phyloP scores from a whole-genome alignment of 768 basidiomycete species.

The Collybiopsis confluens region DNA sequence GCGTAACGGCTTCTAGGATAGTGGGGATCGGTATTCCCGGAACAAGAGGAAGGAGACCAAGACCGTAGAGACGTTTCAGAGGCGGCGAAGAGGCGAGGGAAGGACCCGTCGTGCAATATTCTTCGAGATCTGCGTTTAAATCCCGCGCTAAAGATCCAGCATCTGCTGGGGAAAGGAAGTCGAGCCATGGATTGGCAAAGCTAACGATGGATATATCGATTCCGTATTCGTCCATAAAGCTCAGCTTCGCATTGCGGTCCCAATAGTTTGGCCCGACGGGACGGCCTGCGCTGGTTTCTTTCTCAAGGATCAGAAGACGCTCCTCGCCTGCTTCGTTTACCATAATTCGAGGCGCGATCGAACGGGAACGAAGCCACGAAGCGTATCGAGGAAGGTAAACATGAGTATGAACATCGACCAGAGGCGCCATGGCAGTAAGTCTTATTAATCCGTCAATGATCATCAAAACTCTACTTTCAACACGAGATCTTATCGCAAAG shows the following conservation, averaged over 20 bases:
- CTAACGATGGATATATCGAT: constrained; percentile 81
- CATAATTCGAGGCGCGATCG: constrained; percentile 65
- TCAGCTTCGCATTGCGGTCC: constrained; percentile 73
- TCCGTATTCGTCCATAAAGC: constrained; percentile 83
- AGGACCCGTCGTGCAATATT: constrained; percentile 71
- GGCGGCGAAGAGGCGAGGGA: constrained; percentile 26
- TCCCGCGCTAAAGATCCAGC: constrained; percentile 60
- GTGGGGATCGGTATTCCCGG: constrained; percentile 51
- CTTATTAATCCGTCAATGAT: too few species aligned
- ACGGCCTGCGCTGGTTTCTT: constrained; percentile 75
- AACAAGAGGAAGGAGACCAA: constrained; percentile 84
- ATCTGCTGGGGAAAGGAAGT: constrained; percentile 70
- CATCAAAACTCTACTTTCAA: too few species aligned
- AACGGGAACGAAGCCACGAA: constrained; percentile 60
- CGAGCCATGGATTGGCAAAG: constrained; percentile 89
- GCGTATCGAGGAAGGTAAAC: constrained; percentile 81
- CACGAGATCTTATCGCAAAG: too few species aligned
- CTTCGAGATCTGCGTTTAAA: constrained; percentile 74
- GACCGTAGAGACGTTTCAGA: constrained; percentile 72
- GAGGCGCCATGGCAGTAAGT: constrained; percentile 9
- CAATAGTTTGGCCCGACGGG: constrained; percentile 86
- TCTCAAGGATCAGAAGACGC: constrained; percentile 70
- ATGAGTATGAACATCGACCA: constrained; percentile 86
- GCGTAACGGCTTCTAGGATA: constrained; percentile 61
- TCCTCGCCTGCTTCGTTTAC: constrained; percentile 52